phyloP scores from a whole-genome alignment of 768 basidiomycete genomes.

The Phlegmacium glaucopus region DNA sequence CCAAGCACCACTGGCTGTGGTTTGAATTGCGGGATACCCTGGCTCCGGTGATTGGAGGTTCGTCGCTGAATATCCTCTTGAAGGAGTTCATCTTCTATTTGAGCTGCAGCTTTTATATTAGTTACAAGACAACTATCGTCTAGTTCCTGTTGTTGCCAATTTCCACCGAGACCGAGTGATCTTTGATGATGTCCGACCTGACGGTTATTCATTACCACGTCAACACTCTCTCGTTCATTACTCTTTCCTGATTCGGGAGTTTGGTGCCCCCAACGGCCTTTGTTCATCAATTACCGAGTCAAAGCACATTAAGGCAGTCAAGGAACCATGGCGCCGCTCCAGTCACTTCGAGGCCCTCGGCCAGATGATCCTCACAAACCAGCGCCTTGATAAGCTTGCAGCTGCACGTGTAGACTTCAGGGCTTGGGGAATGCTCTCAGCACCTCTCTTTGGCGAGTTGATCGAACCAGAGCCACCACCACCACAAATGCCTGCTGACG shows the following conservation, averaged over 20 bases:
- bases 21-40: no score
- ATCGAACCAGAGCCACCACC: background rate
- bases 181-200: slow-evolving; percentile 17
- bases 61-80: no score
- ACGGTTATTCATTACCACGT: slow-evolving; percentile 16
- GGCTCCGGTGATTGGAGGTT: no score
- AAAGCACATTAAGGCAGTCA: slow-evolving; percentile 25
- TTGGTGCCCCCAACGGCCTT: slow-evolving; percentile 21
- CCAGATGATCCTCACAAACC: slow-evolving; percentile 26
- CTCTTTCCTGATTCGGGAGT: slow-evolving; percentile 9
- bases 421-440: slow-evolving; percentile 10
- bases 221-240: slow-evolving; percentile 22
- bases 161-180: slow-evolving; percentile 25
- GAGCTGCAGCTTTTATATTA: no score
- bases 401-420: slow-evolving; percentile 1
- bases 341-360: slow-evolving; percentile 20
- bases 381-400: slow-evolving; percentile 19
- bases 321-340: slow-evolving; percentile 26
- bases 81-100: slow-evolving; percentile 8
- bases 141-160: slow-evolving; percentile 8
- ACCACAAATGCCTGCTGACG: background rate
- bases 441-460: background rate
- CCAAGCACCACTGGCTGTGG: no score
- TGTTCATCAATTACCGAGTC: slow-evolving; percentile 29
- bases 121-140: no score